Evolutionary conservation across 805 yeast genomes (phyloP).

Genomic region (Zygosaccharomyces siamensis): DNA sequence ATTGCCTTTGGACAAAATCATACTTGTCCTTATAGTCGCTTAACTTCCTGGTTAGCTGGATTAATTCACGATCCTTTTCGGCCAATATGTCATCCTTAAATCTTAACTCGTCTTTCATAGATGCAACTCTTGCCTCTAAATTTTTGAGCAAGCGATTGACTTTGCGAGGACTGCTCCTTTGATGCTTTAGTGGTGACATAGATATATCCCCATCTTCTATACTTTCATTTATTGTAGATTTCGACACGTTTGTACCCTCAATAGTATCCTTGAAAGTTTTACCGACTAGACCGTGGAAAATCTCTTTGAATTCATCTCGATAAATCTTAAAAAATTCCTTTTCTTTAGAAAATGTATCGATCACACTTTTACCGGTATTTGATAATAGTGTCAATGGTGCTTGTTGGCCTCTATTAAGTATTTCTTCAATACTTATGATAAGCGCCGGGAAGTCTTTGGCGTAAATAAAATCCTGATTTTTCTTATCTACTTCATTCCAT

Average conservation of each 20-base stretch:
- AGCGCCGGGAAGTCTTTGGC: slow-evolving; percentile 29
- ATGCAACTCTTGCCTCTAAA: slow-evolving; percentile 14
- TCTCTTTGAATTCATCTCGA: slow-evolving; percentile 32
- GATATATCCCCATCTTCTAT: neutral
- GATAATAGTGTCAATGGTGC: slow-evolving; percentile 22
- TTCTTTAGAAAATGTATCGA: slow-evolving; percentile 30
- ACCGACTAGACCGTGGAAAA: slow-evolving; percentile 34
- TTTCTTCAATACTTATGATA: slow-evolving; percentile 17
- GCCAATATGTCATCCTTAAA: slow-evolving; percentile 19
- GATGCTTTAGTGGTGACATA: slow-evolving; percentile 1
- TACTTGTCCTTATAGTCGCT: slow-evolving; percentile 27
- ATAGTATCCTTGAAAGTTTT: slow-evolving; percentile 31
- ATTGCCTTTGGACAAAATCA: slow-evolving; percentile 26
- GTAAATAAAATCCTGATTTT: slow-evolving; percentile 25
- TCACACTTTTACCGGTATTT: slow-evolving; percentile 24
- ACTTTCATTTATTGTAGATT: slow-evolving; percentile 1
- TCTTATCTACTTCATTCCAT: slow-evolving; percentile 26
- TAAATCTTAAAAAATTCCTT: slow-evolving; percentile 31
- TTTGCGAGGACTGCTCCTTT: slow-evolving; percentile 5
- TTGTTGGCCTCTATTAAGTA: slow-evolving; percentile 13
- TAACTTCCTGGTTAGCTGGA: slow-evolving; percentile 16
- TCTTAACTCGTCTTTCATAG: slow-evolving; percentile 16
- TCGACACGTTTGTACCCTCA: slow-evolving; percentile 14
- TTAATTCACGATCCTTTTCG: slow-evolving; percentile 21
- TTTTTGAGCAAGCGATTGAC: slow-evolving; percentile 5